These are phyloP conservation scores for Avena eriantha DNA, from an alignment of 176 grass and related monocot species.

Conservation along the genomic window DNA sequence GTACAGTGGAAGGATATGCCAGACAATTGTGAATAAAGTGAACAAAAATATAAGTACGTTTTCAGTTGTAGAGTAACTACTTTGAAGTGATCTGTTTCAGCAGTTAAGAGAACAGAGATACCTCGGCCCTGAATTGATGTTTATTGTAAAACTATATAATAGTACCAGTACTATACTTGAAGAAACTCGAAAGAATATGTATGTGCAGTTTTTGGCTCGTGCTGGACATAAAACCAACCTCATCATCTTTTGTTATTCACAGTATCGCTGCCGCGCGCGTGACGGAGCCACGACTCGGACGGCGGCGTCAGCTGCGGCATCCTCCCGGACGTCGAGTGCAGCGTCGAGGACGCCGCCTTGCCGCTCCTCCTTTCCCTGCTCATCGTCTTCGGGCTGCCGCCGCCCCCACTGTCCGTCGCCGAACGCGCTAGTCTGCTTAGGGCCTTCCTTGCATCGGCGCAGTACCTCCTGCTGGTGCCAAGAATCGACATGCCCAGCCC, in stretches of 20 bases:
- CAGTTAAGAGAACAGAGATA: not conserved
- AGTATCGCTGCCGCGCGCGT: slow-evolving; percentile 38
- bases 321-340: slow-evolving; percentile 27
- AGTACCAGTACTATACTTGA: no score
- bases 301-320: slow-evolving; percentile 67
- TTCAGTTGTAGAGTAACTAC: not conserved
- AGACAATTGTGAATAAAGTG: not conserved
- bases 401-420: slow-evolving; percentile 26
- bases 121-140: not conserved
- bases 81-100: not conserved
- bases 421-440: slow-evolving; percentile 53
- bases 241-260: slow-evolving; percentile 50
- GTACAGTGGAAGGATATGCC: slow-evolving; percentile 11
- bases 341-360: slow-evolving; percentile 29
- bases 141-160: not conserved
- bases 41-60: not conserved
- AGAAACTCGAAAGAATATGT: not conserved
- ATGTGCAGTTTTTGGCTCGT: slow-evolving; percentile 20
- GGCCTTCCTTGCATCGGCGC: slow-evolving; percentile 51
- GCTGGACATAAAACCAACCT: not conserved
- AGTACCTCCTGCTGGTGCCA: slow-evolving; percentile 63
- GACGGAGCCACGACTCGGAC: slow-evolving; percentile 57
- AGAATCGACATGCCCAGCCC: slow-evolving; percentile 64
- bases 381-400: slow-evolving; percentile 23
- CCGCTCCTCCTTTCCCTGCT: slow-evolving; percentile 42